A percentile compares a stretch with the other conserved stretches of the same genome.
Conservation (phyloP, 1,139 yeast genomes). For the Debaryomyces robertsiae region DNA sequence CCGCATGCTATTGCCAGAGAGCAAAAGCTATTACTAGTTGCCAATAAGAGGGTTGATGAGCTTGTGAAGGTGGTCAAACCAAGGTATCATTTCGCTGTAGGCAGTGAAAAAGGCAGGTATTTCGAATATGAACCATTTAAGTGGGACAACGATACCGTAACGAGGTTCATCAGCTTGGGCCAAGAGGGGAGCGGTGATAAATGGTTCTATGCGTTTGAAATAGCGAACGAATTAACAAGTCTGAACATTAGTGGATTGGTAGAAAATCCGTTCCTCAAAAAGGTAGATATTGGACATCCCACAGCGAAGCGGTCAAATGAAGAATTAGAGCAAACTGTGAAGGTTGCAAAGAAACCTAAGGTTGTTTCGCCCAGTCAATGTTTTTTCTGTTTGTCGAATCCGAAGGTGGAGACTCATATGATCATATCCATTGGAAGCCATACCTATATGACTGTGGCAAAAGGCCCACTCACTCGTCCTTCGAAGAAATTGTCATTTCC, state of each 20-base stretch:
- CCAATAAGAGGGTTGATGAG: constrained; percentile 44
- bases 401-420: constrained; percentile 78
- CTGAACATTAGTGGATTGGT: constrained; percentile 15
- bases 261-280: constrained; percentile 40
- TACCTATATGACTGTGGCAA: constrained; percentile 76
- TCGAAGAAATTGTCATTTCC: constrained; percentile 53
- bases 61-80: constrained; percentile 52
- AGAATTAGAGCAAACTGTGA: constrained; percentile 14
- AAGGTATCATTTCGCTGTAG: constrained; percentile 65
- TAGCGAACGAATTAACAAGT: constrained; percentile 26
- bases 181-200: constrained; percentile 57
- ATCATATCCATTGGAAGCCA: constrained; percentile 71
- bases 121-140: constrained; percentile 60
- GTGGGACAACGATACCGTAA: constrained; percentile 47
- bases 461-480: constrained; percentile 77
- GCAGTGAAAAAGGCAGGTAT: constrained; percentile 49
- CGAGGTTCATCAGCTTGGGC: constrained; percentile 68
- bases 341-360: constrained; percentile 27
- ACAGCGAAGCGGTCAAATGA: constrained; percentile 17
- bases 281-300: constrained; percentile 5
- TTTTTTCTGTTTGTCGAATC: constrained; percentile 83
- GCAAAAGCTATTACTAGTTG: constrained; percentile 41
- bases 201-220: constrained; percentile 76
- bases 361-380: constrained; percentile 61
- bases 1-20: constrained; percentile 49